Conservation (phyloP, 768 basidiomycete species). For the Russula earlei region DNA sequence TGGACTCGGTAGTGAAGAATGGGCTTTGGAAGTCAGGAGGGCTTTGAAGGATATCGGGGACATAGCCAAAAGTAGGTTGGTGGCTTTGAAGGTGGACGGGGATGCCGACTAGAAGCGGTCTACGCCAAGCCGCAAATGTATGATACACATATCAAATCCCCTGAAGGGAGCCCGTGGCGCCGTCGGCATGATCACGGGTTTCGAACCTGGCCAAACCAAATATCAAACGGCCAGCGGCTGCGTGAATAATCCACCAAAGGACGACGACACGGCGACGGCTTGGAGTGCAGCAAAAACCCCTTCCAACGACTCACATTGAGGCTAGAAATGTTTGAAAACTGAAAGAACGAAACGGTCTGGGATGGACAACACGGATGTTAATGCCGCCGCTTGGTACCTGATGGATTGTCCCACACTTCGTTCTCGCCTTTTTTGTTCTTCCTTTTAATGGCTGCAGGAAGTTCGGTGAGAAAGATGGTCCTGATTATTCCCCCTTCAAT, state of each 20-base stretch:
- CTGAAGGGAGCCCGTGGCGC: too few relatives aligned
- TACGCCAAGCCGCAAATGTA: not conserved
- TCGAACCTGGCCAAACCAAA: too few relatives aligned
- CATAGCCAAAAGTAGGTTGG: conserved; percentile 67
- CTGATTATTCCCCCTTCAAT: not conserved
- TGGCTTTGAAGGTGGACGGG: conserved; percentile 33
- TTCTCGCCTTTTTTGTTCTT: not conserved
- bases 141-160: too few relatives aligned
- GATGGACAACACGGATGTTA: too few relatives aligned
- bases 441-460: not conserved
- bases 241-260: too few relatives aligned
- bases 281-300: too few relatives aligned
- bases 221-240: too few relatives aligned
- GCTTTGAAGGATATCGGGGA: conserved; percentile 64
- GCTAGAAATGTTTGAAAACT: too few relatives aligned
- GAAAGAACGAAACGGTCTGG: too few relatives aligned
- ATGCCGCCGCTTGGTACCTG: not conserved
- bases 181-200: not conserved
- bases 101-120: conserved; percentile 1
- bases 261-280: too few relatives aligned
- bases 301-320: too few relatives aligned
- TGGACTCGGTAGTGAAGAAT: conserved; percentile 35
- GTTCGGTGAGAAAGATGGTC: not conserved
- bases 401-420: not conserved
- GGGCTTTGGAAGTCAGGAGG: conserved; percentile 60